These are phyloP conservation scores for Carex parvula DNA, from an alignment of 176 grass and related monocot species.

Conservation along the genomic window DNA sequence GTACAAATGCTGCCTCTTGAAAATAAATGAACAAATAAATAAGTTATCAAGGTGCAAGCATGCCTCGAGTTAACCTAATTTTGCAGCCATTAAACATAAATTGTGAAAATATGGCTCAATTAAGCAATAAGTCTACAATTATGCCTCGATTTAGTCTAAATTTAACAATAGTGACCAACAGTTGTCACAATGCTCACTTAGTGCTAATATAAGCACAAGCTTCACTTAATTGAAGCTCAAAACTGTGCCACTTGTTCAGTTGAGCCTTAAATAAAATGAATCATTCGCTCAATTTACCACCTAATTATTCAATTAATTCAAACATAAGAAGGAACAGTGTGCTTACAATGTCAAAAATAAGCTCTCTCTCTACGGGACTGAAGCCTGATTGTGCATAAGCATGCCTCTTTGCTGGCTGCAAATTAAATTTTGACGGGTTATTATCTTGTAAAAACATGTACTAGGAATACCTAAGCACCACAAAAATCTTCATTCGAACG, in stretches of 20 bases:
- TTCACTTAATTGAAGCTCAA: not conserved
- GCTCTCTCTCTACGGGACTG: constrained; percentile 74
- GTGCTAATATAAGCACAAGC: not conserved
- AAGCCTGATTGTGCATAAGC: constrained; percentile 87
- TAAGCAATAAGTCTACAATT: not conserved
- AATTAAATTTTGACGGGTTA: not conserved
- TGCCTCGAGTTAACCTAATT: not conserved
- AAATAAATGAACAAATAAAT: not conserved
- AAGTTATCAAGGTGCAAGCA: not conserved
- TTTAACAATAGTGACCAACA: not conserved
- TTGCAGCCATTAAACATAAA: not conserved
- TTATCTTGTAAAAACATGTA: not conserved
- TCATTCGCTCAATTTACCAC: not conserved
- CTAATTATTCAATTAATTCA: not conserved
- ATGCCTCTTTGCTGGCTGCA: constrained; percentile 82
- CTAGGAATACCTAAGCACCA: not conserved
- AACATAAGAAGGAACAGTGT: not conserved
- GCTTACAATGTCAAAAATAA: constrained; percentile 95
- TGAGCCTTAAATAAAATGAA: not conserved
- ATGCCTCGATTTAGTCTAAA: not conserved
- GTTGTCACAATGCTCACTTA: not conserved
- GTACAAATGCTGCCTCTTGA: not conserved
- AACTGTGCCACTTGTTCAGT: not conserved
- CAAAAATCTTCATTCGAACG: not conserved
- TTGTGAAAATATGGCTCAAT: not conserved